Base-by-base conservation (phyloP, 805 yeast genomes). In the Blastobotrys attinorum region DNA sequence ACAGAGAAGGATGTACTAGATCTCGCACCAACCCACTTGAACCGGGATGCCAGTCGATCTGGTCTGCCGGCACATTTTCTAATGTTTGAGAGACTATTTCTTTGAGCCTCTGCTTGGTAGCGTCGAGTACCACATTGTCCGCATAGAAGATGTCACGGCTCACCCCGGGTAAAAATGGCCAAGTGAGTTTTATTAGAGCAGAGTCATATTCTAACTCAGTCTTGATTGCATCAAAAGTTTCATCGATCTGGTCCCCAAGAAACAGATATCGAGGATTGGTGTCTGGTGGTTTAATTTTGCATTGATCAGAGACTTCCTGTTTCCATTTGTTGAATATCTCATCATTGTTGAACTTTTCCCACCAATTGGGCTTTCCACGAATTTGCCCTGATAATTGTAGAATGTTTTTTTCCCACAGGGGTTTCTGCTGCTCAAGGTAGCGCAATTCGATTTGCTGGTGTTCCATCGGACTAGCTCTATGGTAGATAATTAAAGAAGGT, bases 1-100 rank as follows among this genome's bases (percentile, higher is more conserved):
- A 68, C 34, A 69, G 55, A 15, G 71, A 66, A 23, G 73, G 72
- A 44, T 69, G 72, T 13, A 63, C 70, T n/a, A 69, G 56, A 47
- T 67, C 67, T 17, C 65, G 48, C 3, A 67, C 71, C 49, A 62
- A 60, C 15, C 63, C 52, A 37, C 65, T 50, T 6, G 68, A 57
- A 3, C 59, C 60, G 11, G 71, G 71, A 44, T 66, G 71, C 49
- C 62, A 67, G 44, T 67, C 71, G 22, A 53, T 46, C 22, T 47
- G 46, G 4, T 36, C 46, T 4, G 45, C 46, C n/a, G 46, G 44
- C 6, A 45, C 45, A 31, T 58, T 51, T 20, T 47, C 52, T 15
- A 49, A 40, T 3, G 51, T 18, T 8, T 37, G 29, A 7, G 37
- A 39, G 2, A 31, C 36, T 18, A 22, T 18, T 3, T 18, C n/a